Conservation (phyloP, 768 basidiomycete species). For the Crepidotus variabilis region DNA sequence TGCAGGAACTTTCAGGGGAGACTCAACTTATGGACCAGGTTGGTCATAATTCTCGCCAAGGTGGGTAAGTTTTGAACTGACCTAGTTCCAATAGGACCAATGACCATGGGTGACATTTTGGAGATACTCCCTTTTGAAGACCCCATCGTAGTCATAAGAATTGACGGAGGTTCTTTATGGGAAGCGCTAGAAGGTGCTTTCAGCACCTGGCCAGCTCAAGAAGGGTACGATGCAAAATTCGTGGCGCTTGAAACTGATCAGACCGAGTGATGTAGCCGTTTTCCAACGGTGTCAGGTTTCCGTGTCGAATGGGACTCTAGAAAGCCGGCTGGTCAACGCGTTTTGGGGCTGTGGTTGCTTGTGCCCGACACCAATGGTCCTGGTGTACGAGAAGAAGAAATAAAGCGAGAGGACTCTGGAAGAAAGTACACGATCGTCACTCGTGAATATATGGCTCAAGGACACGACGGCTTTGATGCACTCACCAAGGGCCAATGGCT, state of each 20-base stretch:
- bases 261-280: conserved; percentile 51
- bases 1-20: conserved; percentile 83
- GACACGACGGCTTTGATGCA: conserved; percentile 77
- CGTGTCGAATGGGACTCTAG: conserved; percentile 86
- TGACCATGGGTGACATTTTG: conserved; percentile 83
- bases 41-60: conserved; percentile 4
- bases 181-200: conserved; percentile 71
- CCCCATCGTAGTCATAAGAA: conserved; percentile 73
- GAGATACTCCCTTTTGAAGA: conserved; percentile 91
- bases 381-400: conserved; percentile 42
- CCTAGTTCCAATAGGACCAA: conserved; percentile 40
- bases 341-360: conserved; percentile 69
- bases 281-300: conserved; percentile 84
- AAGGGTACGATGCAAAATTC: conserved; percentile 53
- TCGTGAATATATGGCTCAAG: conserved; percentile 81
- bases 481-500: conserved; percentile 65
- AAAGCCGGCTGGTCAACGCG: conserved; percentile 62
- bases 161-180: conserved; percentile 80
- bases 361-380: conserved; percentile 28
- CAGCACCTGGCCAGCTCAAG: conserved; percentile 82
- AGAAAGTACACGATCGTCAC: conserved; percentile 77
- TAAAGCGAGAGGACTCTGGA: conserved; percentile 49
- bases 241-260: neutral
- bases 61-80: neutral
- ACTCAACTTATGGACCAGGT: conserved; percentile 84